phyloP scores from a whole-genome alignment of 306 rosid genomes.

The Acacia melanoxylon region DNA sequence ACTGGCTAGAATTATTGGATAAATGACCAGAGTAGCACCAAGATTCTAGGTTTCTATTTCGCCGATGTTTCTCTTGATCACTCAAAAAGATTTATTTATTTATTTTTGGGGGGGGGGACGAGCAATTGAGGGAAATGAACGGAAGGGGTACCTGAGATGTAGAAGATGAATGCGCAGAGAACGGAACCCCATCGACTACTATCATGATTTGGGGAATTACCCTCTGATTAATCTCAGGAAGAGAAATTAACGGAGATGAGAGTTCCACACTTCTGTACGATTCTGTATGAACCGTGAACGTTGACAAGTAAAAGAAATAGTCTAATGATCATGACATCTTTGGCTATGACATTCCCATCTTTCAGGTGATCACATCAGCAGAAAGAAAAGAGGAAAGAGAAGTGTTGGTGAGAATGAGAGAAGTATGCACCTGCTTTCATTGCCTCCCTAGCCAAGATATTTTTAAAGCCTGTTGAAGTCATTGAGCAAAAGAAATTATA shows the following conservation, averaged over 20 bases:
- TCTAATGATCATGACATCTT: too few species aligned
- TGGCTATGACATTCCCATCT: too few species aligned
- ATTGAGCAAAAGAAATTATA: too few species aligned
- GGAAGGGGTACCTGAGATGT: slow-evolving; percentile 35
- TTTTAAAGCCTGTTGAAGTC: too few species aligned
- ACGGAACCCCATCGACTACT: slow-evolving; percentile 33
- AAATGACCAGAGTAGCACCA: not conserved
- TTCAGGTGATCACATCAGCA: too few species aligned
- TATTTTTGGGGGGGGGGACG: not conserved
- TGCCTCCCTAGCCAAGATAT: too few species aligned
- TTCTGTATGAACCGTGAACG: not conserved
- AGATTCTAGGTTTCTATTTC: not conserved
- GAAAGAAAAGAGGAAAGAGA: too few species aligned
- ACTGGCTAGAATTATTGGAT: not conserved
- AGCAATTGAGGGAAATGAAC: not conserved
- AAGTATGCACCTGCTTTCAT: too few species aligned
- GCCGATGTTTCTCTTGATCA: not conserved
- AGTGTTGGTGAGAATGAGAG: too few species aligned
- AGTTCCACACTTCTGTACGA: not conserved
- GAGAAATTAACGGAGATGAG: not conserved
- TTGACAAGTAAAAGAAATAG: too few species aligned
- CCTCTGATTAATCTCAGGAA: not conserved
- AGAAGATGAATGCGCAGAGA: slow-evolving; percentile 32
- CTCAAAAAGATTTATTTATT: not conserved
- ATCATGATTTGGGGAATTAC: slow-evolving; percentile 33